These are phyloP conservation scores for Rhizopogon vulgaris DNA, from an alignment of 768 basidiomycete species.

Conservation along the genomic window DNA sequence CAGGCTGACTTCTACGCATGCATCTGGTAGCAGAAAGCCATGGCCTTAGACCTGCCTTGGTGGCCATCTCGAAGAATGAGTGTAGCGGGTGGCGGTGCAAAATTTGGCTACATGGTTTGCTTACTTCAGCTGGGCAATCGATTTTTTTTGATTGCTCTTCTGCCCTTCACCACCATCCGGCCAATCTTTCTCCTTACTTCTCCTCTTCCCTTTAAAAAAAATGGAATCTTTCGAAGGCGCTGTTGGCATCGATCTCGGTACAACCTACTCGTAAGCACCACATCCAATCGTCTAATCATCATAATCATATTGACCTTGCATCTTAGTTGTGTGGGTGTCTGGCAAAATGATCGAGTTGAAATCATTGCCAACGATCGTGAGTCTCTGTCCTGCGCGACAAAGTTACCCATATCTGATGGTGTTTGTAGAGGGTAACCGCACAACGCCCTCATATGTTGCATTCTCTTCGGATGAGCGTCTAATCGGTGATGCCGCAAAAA, in stretches of 20 bases:
- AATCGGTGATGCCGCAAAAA: conserved; percentile 98
- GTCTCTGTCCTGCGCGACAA: conserved; percentile 18
- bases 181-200: conserved; percentile 26
- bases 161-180: conserved; percentile 27
- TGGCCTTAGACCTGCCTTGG: conserved; percentile 14
- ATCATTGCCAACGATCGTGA: conserved; percentile 96
- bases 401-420: not conserved
- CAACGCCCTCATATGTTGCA: conserved; percentile 98
- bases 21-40: conserved; percentile 19
- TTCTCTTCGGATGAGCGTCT: conserved; percentile 95
- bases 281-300: not conserved
- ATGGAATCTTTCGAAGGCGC: conserved; percentile 97
- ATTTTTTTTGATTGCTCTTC: conserved; percentile 33
- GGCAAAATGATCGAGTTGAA: conserved; percentile 99
- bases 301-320: conserved; percentile 13
- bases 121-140: conserved; percentile 51
- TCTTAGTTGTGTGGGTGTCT: conserved; percentile 91
- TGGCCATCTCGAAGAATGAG: conserved; percentile 19
- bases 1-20: conserved; percentile 8
- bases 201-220: conserved; percentile 37
- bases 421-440: conserved; percentile 87
- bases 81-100: conserved; percentile 25
- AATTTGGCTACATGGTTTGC: conserved; percentile 19
- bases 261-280: conserved; percentile 83
- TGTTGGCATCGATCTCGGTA: conserved; percentile 95